These are phyloP conservation scores for Colletotrichum sp. DNA, from an alignment of 2,329 filamentous ascomycete species.

Conservation along the genomic window DNA sequence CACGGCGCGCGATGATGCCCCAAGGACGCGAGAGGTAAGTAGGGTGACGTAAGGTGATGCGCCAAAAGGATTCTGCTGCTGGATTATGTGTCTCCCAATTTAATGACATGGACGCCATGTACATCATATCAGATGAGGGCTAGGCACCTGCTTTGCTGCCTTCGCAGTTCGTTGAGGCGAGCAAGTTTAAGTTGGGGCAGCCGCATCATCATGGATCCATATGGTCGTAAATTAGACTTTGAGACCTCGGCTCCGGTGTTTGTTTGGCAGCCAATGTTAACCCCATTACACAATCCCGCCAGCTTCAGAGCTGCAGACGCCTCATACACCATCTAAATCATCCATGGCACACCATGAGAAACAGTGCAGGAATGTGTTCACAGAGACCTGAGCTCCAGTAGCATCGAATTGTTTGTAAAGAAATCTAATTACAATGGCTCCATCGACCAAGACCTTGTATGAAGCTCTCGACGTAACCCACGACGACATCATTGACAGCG, in stretches of 20 bases:
- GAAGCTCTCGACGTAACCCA: not conserved
- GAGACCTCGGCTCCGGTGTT: not conserved
- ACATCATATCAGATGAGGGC: not conserved
- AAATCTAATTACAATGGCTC: not conserved
- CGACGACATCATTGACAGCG: not conserved
- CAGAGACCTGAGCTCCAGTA: not conserved
- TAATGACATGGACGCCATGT: not conserved
- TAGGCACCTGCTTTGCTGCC: not conserved
- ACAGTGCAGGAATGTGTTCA: rapidly evolving
- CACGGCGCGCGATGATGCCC: not conserved
- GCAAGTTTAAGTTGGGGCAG: not conserved
- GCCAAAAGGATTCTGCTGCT: not conserved
- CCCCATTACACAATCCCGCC: not conserved
- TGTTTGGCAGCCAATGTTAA: not conserved
- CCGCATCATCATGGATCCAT: not conserved
- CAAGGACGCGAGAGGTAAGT: not conserved
- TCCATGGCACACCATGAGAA: not conserved
- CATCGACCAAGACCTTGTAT: not conserved
- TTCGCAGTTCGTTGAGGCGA: not conserved
- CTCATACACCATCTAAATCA: not conserved
- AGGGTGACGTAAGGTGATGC: not conserved
- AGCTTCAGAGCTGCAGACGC: not conserved
- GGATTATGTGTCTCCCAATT: not conserved
- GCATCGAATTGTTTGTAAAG: not conserved
- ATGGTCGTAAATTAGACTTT: not conserved